Evolutionary conservation across 306 rosid species (phyloP).

Genomic region (Prunus fruticosa): DNA sequence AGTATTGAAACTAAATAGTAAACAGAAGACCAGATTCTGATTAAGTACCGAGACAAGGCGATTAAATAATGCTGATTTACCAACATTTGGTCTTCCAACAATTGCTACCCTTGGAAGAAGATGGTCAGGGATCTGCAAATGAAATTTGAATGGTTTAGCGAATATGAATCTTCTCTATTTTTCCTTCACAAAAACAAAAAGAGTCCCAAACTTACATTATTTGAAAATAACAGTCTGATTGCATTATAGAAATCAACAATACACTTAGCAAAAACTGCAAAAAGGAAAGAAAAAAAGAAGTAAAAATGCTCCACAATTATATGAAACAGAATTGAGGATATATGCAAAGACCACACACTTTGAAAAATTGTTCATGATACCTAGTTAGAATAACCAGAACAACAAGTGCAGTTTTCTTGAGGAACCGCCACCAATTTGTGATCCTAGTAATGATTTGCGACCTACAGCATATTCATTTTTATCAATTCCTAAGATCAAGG

Average conservation of each 20-base stretch:
- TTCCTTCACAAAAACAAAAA: slow-evolving; percentile 13
- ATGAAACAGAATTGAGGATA: neutral
- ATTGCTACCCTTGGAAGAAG: slow-evolving; percentile 86
- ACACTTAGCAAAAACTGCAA: neutral
- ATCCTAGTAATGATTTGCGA: neutral
- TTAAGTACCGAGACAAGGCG: slow-evolving; percentile 86
- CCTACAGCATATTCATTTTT: neutral
- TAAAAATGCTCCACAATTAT: neutral
- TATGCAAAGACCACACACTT: neutral
- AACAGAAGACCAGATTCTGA: slow-evolving; percentile 21
- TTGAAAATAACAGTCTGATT: neutral
- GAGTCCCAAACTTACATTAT: slow-evolving; percentile 15
- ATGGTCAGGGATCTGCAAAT: slow-evolving; percentile 76
- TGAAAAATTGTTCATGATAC: too few species aligned
- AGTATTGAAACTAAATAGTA: slow-evolving; percentile 3
- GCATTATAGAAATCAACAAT: slow-evolving; percentile 11
- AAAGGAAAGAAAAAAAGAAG: neutral
- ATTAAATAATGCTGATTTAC: slow-evolving; percentile 91
- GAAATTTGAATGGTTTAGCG: slow-evolving; percentile 28
- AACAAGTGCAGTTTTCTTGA: neutral
- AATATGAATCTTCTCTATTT: slow-evolving; percentile 4
- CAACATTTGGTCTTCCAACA: slow-evolving; percentile 96
- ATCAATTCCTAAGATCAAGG: neutral
- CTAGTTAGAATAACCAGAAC: neutral
- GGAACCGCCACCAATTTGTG: neutral